Conservation (phyloP, 768 basidiomycete species). For the Pulveroboletus sp. region DNA sequence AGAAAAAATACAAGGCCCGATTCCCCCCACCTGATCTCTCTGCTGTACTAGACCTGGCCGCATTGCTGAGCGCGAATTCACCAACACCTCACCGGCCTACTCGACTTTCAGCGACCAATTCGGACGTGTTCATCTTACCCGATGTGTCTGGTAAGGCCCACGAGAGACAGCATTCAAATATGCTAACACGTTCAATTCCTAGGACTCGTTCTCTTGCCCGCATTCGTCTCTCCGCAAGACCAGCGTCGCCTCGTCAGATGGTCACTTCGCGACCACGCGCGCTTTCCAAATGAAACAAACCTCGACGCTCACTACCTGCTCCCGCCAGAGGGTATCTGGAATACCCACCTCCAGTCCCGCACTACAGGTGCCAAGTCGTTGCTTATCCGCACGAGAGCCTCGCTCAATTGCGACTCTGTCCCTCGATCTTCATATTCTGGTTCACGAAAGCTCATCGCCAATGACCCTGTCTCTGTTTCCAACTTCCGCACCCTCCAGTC, state of each 20-base stretch:
- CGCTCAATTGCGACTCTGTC: slow-evolving; percentile 10
- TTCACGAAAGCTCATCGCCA: slow-evolving; percentile 65
- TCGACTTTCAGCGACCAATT: slow-evolving; percentile 1
- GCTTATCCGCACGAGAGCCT: slow-evolving; percentile 34
- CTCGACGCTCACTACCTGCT: slow-evolving; percentile 82
- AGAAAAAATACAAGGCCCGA: slow-evolving; percentile 75
- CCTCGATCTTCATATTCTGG: slow-evolving; percentile 33
- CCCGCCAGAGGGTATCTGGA: slow-evolving; percentile 77
- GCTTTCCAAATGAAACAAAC: slow-evolving; percentile 80
- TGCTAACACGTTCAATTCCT: neutral
- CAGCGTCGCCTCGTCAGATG: slow-evolving; percentile 70
- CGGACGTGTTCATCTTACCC: slow-evolving; percentile 8
- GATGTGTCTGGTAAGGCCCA: slow-evolving; percentile 39
- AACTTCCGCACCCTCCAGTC: slow-evolving; percentile 50
- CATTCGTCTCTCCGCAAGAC: slow-evolving; percentile 53
- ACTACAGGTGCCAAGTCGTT: slow-evolving; percentile 38
- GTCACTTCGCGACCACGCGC: slow-evolving; percentile 72
- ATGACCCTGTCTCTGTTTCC: slow-evolving; percentile 57
- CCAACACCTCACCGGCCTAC: neutral
- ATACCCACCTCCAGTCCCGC: slow-evolving; percentile 38
- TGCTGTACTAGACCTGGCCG: slow-evolving; percentile 61
- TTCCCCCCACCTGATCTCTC: slow-evolving; percentile 76
- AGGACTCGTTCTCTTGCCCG: slow-evolving; percentile 86
- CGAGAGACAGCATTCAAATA: neutral
- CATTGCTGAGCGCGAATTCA: slow-evolving; percentile 26